Conservation (phyloP, 1,139 yeast genomes). For the Pichia sp. region DNA sequence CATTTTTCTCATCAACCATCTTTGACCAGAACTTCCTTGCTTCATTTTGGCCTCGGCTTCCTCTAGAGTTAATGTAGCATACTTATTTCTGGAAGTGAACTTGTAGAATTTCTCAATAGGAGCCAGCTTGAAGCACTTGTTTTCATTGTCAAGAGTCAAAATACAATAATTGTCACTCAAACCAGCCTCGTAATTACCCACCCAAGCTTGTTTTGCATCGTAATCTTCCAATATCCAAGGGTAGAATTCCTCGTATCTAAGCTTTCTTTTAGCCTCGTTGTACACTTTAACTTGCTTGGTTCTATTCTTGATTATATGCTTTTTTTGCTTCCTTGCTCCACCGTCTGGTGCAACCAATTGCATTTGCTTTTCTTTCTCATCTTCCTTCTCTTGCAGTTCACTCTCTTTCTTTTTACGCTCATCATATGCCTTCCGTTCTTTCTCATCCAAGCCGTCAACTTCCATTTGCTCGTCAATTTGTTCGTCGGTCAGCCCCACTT, state of each 20-base stretch:
- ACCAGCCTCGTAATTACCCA: slow-evolving; percentile 89
- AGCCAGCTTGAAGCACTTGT: slow-evolving; percentile 69
- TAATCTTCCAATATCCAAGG: slow-evolving; percentile 99
- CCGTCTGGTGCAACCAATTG: slow-evolving; percentile 90
- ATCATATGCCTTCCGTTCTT: slow-evolving; percentile 19
- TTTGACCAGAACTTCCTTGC: slow-evolving; percentile 72
- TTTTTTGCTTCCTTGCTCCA: slow-evolving; percentile 65
- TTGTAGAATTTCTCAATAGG: slow-evolving; percentile 93
- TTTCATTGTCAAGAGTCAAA: slow-evolving; percentile 77
- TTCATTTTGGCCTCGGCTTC: slow-evolving; percentile 93
- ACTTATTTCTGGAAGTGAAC: slow-evolving; percentile 89
- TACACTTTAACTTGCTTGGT: slow-evolving; percentile 77
- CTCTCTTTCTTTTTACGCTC: slow-evolving; percentile 30
- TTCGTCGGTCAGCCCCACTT: slow-evolving; percentile 18
- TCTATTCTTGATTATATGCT: slow-evolving; percentile 62
- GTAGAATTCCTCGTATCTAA: slow-evolving; percentile 90
- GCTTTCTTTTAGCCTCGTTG: slow-evolving; percentile 72
- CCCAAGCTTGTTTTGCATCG: slow-evolving; percentile 91
- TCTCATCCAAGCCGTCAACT: slow-evolving; percentile 23
- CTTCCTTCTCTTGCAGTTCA: slow-evolving; percentile 21
- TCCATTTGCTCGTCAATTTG: slow-evolving; percentile 25
- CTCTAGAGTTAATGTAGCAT: slow-evolving; percentile 87
- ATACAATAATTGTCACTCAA: slow-evolving; percentile 81
- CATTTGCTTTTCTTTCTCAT: slow-evolving; percentile 39
- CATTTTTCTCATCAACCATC: slow-evolving; percentile 95